Percentiles rank a stretch among this genome's conserved stretches.
These are phyloP conservation scores for Fusarium miscanthi DNA, from an alignment of 2,329 filamentous ascomycete genomes.

Conservation along the genomic window DNA sequence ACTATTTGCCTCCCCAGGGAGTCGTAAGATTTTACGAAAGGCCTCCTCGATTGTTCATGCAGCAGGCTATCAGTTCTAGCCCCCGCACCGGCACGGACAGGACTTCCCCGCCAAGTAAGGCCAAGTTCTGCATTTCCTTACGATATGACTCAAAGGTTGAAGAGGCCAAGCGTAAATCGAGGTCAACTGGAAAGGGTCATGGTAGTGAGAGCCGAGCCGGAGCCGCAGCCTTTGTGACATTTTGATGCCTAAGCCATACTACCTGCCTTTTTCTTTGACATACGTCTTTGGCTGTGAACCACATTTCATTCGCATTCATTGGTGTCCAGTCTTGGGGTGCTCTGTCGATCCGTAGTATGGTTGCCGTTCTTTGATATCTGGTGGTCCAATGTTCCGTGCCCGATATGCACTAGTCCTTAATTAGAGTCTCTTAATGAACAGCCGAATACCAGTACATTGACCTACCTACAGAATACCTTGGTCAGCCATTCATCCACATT, in stretches of 20 bases:
- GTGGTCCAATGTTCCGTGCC: background rate
- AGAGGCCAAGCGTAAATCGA: background rate
- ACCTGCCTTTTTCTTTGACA: background rate
- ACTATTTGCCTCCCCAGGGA: slow-evolving; percentile 8
- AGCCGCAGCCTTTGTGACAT: slow-evolving; percentile 30
- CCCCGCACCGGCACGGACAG: slow-evolving; percentile 34
- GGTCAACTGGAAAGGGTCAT: slow-evolving; percentile 4
- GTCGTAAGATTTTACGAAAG: slow-evolving; percentile 35
- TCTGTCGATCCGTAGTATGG: background rate
- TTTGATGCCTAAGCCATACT: slow-evolving; percentile 8
- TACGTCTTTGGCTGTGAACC: background rate
- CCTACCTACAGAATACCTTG: background rate
- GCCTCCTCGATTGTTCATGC: slow-evolving; percentile 19
- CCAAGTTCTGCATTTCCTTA: slow-evolving; percentile 9
- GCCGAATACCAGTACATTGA: background rate
- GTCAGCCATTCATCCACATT: slow-evolving; percentile 6
- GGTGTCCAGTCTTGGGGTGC: background rate
- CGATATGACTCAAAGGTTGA: slow-evolving; percentile 1
- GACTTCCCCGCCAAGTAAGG: slow-evolving; percentile 34
- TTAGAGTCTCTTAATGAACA: slow-evolving; percentile 3
- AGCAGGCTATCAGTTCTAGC: slow-evolving; percentile 10
- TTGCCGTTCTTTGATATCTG: slow-evolving; percentile 26
- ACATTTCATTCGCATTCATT: background rate
- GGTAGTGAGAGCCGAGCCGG: slow-evolving; percentile 29
- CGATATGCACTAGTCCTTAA: slow-evolving; percentile 13